Percentiles rank a stretch among this genome's conserved stretches.
Evolutionary conservation across 2,329 filamentous ascomycete species (phyloP).

Genomic region (Epichloe brachyelytri): DNA sequence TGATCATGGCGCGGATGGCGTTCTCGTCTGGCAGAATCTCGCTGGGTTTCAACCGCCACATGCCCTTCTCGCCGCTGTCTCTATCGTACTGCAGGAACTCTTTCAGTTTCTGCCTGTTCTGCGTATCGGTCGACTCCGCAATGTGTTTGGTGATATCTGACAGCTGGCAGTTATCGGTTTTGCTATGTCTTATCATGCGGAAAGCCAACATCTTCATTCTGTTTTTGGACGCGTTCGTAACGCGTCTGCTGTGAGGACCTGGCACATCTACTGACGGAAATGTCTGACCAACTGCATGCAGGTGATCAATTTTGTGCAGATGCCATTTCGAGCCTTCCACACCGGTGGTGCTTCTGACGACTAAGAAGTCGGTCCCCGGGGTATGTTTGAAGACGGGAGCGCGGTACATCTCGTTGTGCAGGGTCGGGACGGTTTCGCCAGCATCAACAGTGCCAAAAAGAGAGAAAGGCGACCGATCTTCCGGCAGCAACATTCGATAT

Average conservation of each 20-base stretch:
- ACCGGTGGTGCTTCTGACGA: slow-evolving; percentile 71
- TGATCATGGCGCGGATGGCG: slow-evolving; percentile 74
- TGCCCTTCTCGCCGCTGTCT: slow-evolving; percentile 54
- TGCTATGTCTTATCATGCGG: slow-evolving; percentile 69
- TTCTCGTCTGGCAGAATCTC: slow-evolving; percentile 71
- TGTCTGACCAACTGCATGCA: slow-evolving; percentile 84
- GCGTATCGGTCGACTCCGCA: slow-evolving; percentile 83
- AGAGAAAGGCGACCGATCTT: slow-evolving; percentile 92
- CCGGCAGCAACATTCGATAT: slow-evolving; percentile 72
- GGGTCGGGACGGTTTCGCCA: slow-evolving; percentile 77
- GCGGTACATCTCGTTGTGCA: slow-evolving; percentile 92
- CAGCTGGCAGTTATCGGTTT: slow-evolving; percentile 55
- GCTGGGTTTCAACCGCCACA: slow-evolving; percentile 63
- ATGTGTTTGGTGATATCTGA: slow-evolving; percentile 87
- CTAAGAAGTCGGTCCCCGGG: slow-evolving; percentile 71
- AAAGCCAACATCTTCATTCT: slow-evolving; percentile 93
- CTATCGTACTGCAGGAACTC: slow-evolving; percentile 91
- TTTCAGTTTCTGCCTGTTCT: slow-evolving; percentile 92
- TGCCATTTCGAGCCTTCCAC: slow-evolving; percentile 68
- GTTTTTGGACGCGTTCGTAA: slow-evolving; percentile 94
- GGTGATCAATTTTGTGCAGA: slow-evolving; percentile 77
- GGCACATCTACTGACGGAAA: slow-evolving; percentile 88
- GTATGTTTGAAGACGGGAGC: slow-evolving; percentile 86
- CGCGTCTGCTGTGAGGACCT: slow-evolving; percentile 83
- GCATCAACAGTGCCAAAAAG: slow-evolving; percentile 89